Conservation (phyloP, 2,329 filamentous ascomycete species). For the Ascochyta koolunga region DNA sequence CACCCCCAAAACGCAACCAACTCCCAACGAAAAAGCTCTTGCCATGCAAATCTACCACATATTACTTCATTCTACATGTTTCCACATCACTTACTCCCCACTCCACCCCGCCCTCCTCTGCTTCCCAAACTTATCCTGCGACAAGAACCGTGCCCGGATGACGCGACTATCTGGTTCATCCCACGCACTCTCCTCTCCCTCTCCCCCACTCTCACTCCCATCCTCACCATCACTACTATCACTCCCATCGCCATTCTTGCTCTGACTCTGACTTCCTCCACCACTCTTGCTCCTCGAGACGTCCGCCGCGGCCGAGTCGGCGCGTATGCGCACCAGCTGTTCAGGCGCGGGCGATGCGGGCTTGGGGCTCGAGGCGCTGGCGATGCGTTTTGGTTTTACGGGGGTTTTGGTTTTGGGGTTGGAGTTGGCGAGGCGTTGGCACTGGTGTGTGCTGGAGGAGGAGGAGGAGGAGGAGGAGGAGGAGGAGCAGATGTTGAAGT, state of each 20-base stretch:
- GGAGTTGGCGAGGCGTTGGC: too few relatives aligned
- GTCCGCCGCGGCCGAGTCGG: not conserved
- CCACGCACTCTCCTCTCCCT: not conserved
- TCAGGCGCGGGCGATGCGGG: not conserved
- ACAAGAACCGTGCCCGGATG: not conserved
- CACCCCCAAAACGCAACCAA: not conserved
- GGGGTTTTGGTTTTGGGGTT: constrained; percentile 1
- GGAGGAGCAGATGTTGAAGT: not conserved
- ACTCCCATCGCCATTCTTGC: too few relatives aligned
- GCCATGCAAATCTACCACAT: not conserved
- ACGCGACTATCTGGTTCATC: not conserved
- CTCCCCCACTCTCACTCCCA: not conserved
- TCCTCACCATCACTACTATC: too few relatives aligned
- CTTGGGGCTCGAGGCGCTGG: not conserved
- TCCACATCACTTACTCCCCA: not conserved
- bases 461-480: not conserved
- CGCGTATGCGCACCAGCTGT: not conserved
- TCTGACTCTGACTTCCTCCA: too few relatives aligned
- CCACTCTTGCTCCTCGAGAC: too few relatives aligned
- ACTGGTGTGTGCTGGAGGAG: too few relatives aligned
- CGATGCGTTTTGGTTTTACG: not conserved
- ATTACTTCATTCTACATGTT: not conserved
- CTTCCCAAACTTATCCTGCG: constrained; percentile 2
- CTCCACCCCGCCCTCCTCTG: constrained; percentile 6
- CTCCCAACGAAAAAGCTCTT: too few relatives aligned